These are phyloP conservation scores for Paxillus ammoniavirescens DNA, from an alignment of 768 basidiomycete genomes.

Conservation along the genomic window DNA sequence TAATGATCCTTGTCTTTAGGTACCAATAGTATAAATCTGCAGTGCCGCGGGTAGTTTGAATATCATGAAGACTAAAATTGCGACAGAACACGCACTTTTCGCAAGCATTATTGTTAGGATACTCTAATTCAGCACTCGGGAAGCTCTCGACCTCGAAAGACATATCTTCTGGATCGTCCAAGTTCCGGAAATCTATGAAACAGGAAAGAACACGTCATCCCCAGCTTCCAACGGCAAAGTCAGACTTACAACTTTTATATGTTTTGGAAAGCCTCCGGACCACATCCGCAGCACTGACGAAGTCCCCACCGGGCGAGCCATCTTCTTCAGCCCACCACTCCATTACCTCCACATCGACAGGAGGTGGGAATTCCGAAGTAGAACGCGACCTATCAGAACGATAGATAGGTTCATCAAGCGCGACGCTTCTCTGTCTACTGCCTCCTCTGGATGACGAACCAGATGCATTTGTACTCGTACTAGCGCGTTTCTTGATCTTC, in stretches of 20 bases:
- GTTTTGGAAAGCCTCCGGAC: conserved; percentile 61
- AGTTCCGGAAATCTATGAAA: conserved; percentile 66
- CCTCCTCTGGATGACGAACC: conserved; percentile 43
- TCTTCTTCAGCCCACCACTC: conserved; percentile 53
- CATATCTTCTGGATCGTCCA: conserved; percentile 56
- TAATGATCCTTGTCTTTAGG: conserved; percentile 88
- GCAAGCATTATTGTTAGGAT: conserved; percentile 66
- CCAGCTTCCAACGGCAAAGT: neutral
- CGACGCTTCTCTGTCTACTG: conserved; percentile 38
- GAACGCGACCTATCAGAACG: conserved; percentile 62
- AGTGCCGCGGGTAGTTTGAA: neutral
- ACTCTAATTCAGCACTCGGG: conserved; percentile 74
- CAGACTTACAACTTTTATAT: conserved; percentile 65
- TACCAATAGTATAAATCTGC: conserved; percentile 71
- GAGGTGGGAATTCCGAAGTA: conserved; percentile 47
- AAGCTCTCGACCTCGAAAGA: conserved; percentile 62
- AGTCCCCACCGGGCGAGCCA: conserved; percentile 48
- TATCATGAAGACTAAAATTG: neutral
- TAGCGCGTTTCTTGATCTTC: conserved; percentile 27
- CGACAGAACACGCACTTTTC: conserved; percentile 52
- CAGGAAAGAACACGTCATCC: conserved; percentile 5
- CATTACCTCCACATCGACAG: conserved; percentile 21
- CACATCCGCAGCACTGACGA: conserved; percentile 64
- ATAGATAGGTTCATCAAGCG: conserved; percentile 57
- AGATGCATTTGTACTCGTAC: conserved; percentile 21